phyloP scores from a whole-genome alignment of 495 filamentous ascomycete species.

The Amorphotheca resinae region DNA sequence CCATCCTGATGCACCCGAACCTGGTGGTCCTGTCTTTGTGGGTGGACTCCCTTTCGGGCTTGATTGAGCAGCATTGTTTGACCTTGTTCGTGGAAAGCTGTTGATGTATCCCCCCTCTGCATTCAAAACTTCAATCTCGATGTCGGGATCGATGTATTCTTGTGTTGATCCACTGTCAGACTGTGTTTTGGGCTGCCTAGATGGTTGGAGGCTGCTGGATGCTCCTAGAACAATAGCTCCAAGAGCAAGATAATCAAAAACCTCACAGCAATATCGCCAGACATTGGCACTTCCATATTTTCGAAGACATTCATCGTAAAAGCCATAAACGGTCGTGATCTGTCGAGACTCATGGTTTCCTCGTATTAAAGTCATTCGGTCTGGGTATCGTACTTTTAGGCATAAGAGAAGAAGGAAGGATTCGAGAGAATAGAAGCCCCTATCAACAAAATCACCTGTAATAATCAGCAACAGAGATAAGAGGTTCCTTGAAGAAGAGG shows the following conservation, averaged over 20 bases:
- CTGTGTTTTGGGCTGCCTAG: constrained; percentile 31
- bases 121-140: constrained; percentile 88
- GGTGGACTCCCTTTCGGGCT: constrained; percentile 15
- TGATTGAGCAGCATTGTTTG: constrained; percentile 15
- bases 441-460: constrained; percentile 87
- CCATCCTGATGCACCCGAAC: constrained; percentile 60
- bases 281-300: constrained; percentile 98
- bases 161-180: constrained; percentile 25
- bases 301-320: constrained; percentile 95
- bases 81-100: constrained; percentile 44
- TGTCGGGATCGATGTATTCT: constrained; percentile 47
- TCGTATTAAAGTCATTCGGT: constrained; percentile 92
- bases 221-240: constrained; percentile 90
- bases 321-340: constrained; percentile 96
- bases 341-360: constrained; percentile 97
- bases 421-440: constrained; percentile 95
- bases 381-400: constrained; percentile 94
- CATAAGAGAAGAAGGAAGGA: constrained; percentile 89
- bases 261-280: constrained; percentile 97
- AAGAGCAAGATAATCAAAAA: constrained; percentile 95
- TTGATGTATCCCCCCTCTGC: constrained; percentile 64
- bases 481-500: neutral
- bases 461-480: constrained; percentile 7
- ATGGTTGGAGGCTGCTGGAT: constrained; percentile 52
- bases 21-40: constrained; percentile 54